Evolutionary conservation across 2,329 filamentous ascomycete species (phyloP), one percentile per base, ranked within the genome.

Genomic region (Nothophaeocryptopus gaeumannii): DNA sequence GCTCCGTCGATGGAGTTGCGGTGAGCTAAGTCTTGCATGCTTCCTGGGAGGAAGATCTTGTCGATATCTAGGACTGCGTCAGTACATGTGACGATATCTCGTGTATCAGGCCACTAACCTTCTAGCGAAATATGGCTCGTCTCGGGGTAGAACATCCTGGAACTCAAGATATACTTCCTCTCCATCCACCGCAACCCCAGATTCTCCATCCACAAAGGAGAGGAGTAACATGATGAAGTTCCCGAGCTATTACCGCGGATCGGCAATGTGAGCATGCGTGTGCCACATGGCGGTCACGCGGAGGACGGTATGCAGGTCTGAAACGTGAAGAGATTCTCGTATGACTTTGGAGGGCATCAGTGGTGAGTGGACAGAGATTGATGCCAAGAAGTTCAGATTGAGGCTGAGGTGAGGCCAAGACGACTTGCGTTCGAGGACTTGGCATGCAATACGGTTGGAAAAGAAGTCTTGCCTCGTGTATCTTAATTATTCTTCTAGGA

Each of bases 121-220:
- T 75, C 73, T 11, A 75, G 63, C 26, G 68, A 56, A 38, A 60
- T 56, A 10, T 58, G 56, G 8, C 45, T 48, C 3, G 59, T 62
- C 39, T 65, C 62, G 1, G 58, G 59, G 35, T 45, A 46, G 14
- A 46, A 46, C 10, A 44, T 34, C 7, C 29, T 11, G 3, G 3
- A 12, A n/a, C 8, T 15, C 16, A 37, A 16, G 8, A 16, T 35
- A 44, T 33, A 36, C n/a, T 14, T 20, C 11, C 10, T 34, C 16
- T 11, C 26, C 20, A 2, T 38, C 30, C 38, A 30, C 26, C 38
- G 14, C 38, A 40, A 40, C 12, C 20, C 20, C 20, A 26, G 20
- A 26, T 26, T 26, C 20, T 26, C 20, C 7, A 26, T 26, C 20
- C 20, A 41, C 47, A 36, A 50, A 50, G 47, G 29, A 45, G 47